Base-by-base conservation (phyloP, 1,284 basidiomycete species). In the Heimioporus punctisporus region DNA sequence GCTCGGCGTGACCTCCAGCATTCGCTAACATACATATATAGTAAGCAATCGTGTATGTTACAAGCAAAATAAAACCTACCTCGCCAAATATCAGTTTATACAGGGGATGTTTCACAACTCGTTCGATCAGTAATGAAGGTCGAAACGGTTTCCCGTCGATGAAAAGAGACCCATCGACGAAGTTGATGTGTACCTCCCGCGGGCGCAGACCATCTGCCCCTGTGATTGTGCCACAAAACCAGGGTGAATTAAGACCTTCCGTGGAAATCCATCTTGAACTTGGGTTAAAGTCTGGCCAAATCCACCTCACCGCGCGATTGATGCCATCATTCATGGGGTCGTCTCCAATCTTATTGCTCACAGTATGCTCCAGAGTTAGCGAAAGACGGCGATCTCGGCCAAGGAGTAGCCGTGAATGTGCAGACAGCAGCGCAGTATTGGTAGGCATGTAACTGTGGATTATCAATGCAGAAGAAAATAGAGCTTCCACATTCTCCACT, bases 1-100 rank as follows among this genome's bases (percentile, higher is more conserved):
- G 5, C 64, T 57, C 14, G 78, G 78, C n/a, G 73, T 57, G 26
- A 77, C 66, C 39, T 75, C 68, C 12, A 76, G 56, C 10, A 69
- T 60, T 66, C 64, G 66, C 77, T 37, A 34, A 17, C 17, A n/a
- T 78, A 42, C 14, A 48, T 14, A 21, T 15, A 10, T n/a, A 19
- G 37, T 40, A 10, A n/a, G 39, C 21, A 19, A 9, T 7, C 12
- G 7, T 6, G 6, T 21, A 37, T 23, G 7, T 12, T 23, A 21
- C 12, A 19, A 23, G 21, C 11, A 23, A 11, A 21, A 21, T 12
- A 21, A 41, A n/a, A 55, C 57, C 25, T 49, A 72, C 74, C 24
- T 62, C 25, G n/a, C 59, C 61, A 39, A 74, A 70, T 21, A 80
- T 56, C 0, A 68, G 59, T 2, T 34, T 25, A 46, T 74, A 82